Base-by-base conservation (phyloP, 2,329 filamentous ascomycete species). In the Penicillium griseofulvum region DNA sequence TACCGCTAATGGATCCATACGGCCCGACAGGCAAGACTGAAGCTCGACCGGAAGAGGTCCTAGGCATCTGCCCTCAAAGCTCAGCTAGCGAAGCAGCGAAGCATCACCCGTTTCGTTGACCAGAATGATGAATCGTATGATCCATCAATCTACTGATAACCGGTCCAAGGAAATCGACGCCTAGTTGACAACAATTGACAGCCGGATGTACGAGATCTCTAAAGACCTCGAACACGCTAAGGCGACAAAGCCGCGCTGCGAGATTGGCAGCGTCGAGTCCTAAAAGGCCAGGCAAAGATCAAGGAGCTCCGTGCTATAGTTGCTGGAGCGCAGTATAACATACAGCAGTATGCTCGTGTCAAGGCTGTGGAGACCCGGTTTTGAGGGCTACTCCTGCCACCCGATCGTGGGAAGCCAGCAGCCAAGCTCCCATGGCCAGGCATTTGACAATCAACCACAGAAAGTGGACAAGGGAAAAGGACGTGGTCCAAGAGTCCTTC, bases 241-340 rank as follows among this genome's bases (percentile, higher is more conserved):
- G 45, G 45, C 4, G 28, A 47, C 3, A 5, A 12, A 12, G 2
- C 8, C 1, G 43, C 29, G 8, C 28, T 46, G 1, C 28, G n/a
- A 19, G 16, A 7, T 22, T 22, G 22, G 12, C 7, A 19, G 3
- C 17, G 14, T 3, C n/a, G 19, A 2, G 8, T 6, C 26, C 26
- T 31, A 4, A 31, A 31, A 10, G 29, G 12, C 10, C 29, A 8
- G 0, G 3, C 1, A 4, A 31, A 47, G 0, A 0, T 36, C 2
- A 22, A 2, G 5, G 31, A 48, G 2, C 1, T 48, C 3, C n/a
- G 46, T 0, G n/a, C n/a, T 1, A 7, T 19, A 8, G n/a, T 49
- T 0, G 5, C 26, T 1, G 22, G 8, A 0, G 2, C 12, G 0
- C 24, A 37, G 2, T n/a, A n/a, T n/a, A 49, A 8, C 14, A 4